These are phyloP conservation scores for Physcomitrium patens DNA, from an alignment of 225 moss, liverwort and hornwort genomes.

Conservation along the genomic window DNA sequence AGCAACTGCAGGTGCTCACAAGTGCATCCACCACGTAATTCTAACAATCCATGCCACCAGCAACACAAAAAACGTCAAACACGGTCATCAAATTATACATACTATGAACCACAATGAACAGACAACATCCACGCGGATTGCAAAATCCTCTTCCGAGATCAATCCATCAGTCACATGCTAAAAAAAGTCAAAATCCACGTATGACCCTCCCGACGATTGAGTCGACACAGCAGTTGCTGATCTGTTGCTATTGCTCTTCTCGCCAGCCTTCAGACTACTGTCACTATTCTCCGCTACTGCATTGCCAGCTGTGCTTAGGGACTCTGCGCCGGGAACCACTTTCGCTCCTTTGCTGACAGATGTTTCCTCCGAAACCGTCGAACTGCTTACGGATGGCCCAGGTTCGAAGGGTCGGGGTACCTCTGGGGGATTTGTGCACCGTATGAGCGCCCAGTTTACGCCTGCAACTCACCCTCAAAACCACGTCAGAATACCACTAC, in stretches of 20 bases:
- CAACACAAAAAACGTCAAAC: neutral
- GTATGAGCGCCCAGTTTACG: conserved; percentile 93
- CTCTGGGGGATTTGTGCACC: conserved; percentile 91
- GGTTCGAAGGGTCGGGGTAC: conserved; percentile 76
- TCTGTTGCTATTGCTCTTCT: conserved; percentile 66
- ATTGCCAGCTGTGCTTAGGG: conserved; percentile 43
- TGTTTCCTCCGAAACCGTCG: conserved; percentile 51
- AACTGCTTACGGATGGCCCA: conserved; percentile 54
- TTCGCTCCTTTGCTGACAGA: conserved; percentile 44
- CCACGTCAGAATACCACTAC: neutral
- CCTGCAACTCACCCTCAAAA: conserved; percentile 38
- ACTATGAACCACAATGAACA: conserved; percentile 45
- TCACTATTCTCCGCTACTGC: conserved; percentile 45
- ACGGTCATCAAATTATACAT: conserved; percentile 54
- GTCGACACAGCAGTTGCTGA: conserved; percentile 47
- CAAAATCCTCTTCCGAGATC: conserved; percentile 49
- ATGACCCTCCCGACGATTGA: conserved; percentile 62
- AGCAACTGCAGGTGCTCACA: no score
- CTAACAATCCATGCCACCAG: no score
- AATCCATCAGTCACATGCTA: conserved; percentile 49
- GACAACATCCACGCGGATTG: conserved; percentile 39
- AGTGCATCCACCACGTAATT: no score
- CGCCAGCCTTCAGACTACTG: conserved; percentile 53
- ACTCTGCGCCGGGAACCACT: conserved; percentile 43
- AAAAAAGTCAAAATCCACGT: conserved; percentile 71